Percentiles rank a stretch among this genome's conserved stretches.
phyloP scores from a whole-genome alignment of 345 rosid species.

The Linum usitatissimum region DNA sequence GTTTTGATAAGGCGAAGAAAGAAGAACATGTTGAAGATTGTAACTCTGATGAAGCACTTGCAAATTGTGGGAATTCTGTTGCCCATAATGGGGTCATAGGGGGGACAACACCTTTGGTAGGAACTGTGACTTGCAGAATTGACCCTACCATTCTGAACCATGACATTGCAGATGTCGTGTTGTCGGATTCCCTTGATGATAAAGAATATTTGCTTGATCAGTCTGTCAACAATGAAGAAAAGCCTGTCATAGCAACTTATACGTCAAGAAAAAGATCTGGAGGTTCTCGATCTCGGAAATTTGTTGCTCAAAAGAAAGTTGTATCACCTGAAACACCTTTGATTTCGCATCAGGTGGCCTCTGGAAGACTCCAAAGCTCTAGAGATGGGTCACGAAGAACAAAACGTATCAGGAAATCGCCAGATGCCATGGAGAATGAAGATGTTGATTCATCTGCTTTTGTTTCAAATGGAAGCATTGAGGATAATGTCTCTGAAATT shows the following conservation, averaged over 20 bases:
- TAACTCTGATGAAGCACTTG: slow-evolving; percentile 34
- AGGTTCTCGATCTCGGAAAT: slow-evolving; percentile 36
- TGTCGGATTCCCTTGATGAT: slow-evolving; percentile 29
- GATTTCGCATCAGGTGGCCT: slow-evolving; percentile 41
- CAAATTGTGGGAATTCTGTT: slow-evolving; percentile 38
- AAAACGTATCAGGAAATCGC: slow-evolving; percentile 37
- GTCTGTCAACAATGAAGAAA: slow-evolving; percentile 31
- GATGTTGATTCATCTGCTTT: slow-evolving; percentile 41
- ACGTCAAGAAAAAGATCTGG: slow-evolving; percentile 64
- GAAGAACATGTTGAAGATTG: slow-evolving; percentile 37
- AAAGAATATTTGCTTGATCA: slow-evolving; percentile 31
- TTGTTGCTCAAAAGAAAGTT: slow-evolving; percentile 24
- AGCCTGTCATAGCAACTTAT: slow-evolving; percentile 51
- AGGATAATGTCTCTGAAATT: slow-evolving; percentile 54
- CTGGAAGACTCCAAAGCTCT: slow-evolving; percentile 29
- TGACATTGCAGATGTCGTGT: slow-evolving; percentile 32
- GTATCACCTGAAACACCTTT: slow-evolving; percentile 36
- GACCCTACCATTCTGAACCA: slow-evolving; percentile 23
- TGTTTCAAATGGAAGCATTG: slow-evolving; percentile 49
- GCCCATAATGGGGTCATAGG: slow-evolving; percentile 33
- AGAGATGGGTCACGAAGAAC: slow-evolving; percentile 34
- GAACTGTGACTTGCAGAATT: slow-evolving; percentile 28
- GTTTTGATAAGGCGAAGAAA: slow-evolving; percentile 67
- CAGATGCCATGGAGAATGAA: slow-evolving; percentile 43
- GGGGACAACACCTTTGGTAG: slow-evolving; percentile 30